A percentile compares a stretch with the other conserved stretches of the same genome.
phyloP scores from a whole-genome alignment of 257 asterid species.

The Ilex aquifolium region DNA sequence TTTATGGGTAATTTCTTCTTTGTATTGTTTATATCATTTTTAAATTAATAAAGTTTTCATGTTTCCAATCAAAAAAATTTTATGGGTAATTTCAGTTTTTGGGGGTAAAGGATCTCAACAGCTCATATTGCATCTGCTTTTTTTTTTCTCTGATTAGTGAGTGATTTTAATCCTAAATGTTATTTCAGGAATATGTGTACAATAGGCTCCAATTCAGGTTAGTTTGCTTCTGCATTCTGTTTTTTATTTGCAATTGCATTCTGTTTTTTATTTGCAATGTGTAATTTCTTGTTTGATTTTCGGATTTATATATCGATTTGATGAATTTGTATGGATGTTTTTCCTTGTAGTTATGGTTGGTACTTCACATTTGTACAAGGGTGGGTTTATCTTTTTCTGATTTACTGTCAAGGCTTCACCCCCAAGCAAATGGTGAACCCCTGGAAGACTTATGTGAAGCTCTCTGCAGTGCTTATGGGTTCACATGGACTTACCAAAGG shows the following conservation, averaged over 20 bases:
- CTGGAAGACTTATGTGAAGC: conserved; percentile 82
- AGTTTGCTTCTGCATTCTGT: conserved; percentile 11
- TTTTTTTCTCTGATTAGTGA: neutral
- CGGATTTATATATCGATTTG: neutral
- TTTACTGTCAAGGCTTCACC: conserved; percentile 80
- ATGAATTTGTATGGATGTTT: neutral
- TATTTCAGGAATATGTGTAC: conserved; percentile 86
- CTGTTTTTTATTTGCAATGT: neutral
- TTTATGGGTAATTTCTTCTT: too few relatives aligned
- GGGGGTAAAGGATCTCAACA: neutral
- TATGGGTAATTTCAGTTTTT: too few relatives aligned
- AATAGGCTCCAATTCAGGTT: conserved; percentile 94
- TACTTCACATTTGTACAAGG: conserved; percentile 95
- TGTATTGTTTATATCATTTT: too few relatives aligned
- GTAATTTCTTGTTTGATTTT: neutral
- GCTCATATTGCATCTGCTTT: neutral
- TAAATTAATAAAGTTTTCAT: too few relatives aligned
- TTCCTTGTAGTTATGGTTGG: conserved; percentile 81
- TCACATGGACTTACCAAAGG: conserved; percentile 93
- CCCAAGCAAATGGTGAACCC: conserved; percentile 91
- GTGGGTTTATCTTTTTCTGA: conserved; percentile 73
- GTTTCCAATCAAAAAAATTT: too few relatives aligned
- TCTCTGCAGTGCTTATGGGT: conserved; percentile 90
- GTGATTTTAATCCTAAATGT: conserved; percentile 4
- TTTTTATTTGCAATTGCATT: neutral